These are phyloP conservation scores for Tagetes erecta DNA, from an alignment of 129 eudicot genomes.

Conservation along the genomic window DNA sequence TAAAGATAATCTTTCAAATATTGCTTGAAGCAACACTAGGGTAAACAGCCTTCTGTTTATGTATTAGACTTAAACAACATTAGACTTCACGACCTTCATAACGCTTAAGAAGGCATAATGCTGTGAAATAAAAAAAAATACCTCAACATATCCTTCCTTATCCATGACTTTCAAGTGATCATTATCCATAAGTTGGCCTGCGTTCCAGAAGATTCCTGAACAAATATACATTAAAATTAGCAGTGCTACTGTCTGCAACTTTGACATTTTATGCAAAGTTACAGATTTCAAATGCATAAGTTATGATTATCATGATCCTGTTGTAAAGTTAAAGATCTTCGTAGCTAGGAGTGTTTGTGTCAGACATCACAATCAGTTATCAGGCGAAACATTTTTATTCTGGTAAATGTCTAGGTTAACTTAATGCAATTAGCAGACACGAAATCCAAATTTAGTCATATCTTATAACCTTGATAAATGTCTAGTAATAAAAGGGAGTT, in stretches of 20 bases:
- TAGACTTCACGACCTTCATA: background rate
- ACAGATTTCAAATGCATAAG: conserved; percentile 3
- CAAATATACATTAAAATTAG: conserved; percentile 20
- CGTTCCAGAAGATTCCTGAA: conserved; percentile 23
- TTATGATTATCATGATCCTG: conserved; percentile 15
- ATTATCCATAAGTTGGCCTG: conserved; percentile 34
- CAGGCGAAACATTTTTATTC: background rate
- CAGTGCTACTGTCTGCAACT: conserved; percentile 9
- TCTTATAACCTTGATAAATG: background rate
- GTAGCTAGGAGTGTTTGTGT: conserved; percentile 10
- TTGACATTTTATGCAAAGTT: conserved; percentile 8
- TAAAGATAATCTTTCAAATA: background rate
- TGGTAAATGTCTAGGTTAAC: background rate
- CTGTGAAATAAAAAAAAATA: conserved; percentile 14
- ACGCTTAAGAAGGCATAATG: background rate
- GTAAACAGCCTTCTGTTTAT: background rate
- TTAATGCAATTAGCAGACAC: background rate
- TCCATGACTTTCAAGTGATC: conserved; percentile 14
- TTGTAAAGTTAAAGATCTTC: background rate
- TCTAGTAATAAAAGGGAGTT: background rate
- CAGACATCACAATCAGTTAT: background rate
- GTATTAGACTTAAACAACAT: background rate
- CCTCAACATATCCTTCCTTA: conserved; percentile 33
- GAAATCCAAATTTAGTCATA: background rate
- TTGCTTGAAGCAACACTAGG: background rate